Percentiles rank a stretch among this genome's conserved stretches.
These are phyloP conservation scores for Tuber melanosporum DNA, from an alignment of 495 filamentous ascomycete species.

Conservation along the genomic window DNA sequence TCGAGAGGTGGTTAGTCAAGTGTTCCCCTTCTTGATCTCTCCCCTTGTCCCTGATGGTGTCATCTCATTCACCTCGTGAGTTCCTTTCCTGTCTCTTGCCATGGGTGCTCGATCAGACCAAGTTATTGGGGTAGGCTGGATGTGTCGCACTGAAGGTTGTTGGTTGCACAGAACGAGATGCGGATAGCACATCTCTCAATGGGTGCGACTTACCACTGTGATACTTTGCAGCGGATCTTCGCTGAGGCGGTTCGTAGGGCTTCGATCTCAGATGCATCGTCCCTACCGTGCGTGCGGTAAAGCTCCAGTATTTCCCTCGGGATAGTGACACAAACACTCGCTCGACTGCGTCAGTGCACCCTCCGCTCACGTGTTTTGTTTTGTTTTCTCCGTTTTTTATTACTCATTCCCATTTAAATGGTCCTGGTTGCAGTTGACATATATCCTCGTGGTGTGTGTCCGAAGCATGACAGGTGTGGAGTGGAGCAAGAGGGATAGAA, in stretches of 20 bases:
- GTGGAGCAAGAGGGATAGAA: neutral
- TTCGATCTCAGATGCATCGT: neutral
- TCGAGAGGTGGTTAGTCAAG: neutral
- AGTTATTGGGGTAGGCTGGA: neutral
- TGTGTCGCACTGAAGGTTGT: neutral
- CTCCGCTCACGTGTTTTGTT: neutral
- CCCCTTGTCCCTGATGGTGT: neutral
- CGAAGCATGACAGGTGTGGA: neutral
- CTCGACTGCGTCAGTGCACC: neutral
- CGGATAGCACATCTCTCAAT: neutral
- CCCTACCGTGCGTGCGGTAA: neutral
- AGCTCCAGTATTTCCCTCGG: neutral
- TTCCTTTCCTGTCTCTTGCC: neutral
- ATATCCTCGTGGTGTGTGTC: neutral
- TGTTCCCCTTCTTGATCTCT: neutral
- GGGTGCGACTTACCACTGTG: neutral
- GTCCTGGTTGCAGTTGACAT: neutral
- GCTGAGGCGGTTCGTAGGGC: neutral
- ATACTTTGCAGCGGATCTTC: neutral
- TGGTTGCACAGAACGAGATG: neutral
- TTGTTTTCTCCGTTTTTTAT: neutral
- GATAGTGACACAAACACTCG: slow-evolving; percentile 3
- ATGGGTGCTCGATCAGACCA: neutral
- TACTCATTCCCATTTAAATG: neutral
- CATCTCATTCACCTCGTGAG: neutral